These are phyloP conservation scores for Heracleum sosnowskyi DNA, from an alignment of 129 eudicot genomes.

Conservation along the genomic window DNA sequence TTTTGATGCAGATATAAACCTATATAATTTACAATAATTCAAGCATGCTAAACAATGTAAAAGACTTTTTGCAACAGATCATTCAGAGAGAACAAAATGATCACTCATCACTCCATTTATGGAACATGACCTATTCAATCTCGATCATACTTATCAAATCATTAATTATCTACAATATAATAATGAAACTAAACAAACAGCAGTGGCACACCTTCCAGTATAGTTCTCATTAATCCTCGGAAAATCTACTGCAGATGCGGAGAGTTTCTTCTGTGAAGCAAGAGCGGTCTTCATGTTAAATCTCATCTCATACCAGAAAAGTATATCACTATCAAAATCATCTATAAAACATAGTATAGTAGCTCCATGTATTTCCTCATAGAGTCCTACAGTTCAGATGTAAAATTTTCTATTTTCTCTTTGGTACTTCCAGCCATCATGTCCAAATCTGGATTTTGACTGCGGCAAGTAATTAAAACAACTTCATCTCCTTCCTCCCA, in stretches of 20 bases:
- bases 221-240: slow-evolving; percentile 78
- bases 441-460: slow-evolving; percentile 62
- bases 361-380: too few species aligned
- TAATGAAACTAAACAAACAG: too few species aligned
- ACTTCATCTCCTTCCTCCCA: slow-evolving; percentile 99
- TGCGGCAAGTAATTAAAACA: slow-evolving; percentile 74
- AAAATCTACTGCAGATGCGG: slow-evolving; percentile 80
- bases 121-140: too few species aligned
- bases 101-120: too few species aligned
- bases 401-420: slow-evolving; percentile 53
- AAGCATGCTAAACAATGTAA: too few species aligned
- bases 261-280: slow-evolving; percentile 74
- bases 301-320: slow-evolving; percentile 86
- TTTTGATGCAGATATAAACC: too few species aligned
- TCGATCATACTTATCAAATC: too few species aligned
- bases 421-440: slow-evolving; percentile 41
- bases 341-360: background rate
- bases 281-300: slow-evolving; percentile 75
- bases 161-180: too few species aligned
- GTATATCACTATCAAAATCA: background rate
- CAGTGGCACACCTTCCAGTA: too few species aligned
- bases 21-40: too few species aligned
- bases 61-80: too few species aligned
- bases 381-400: slow-evolving; percentile 60
- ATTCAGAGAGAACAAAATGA: too few species aligned